Percentiles rank a stretch among this genome's conserved stretches.
Conservation (phyloP, 176 grass and related monocot genomes). For the Bolboschoenus planiculmis region DNA sequence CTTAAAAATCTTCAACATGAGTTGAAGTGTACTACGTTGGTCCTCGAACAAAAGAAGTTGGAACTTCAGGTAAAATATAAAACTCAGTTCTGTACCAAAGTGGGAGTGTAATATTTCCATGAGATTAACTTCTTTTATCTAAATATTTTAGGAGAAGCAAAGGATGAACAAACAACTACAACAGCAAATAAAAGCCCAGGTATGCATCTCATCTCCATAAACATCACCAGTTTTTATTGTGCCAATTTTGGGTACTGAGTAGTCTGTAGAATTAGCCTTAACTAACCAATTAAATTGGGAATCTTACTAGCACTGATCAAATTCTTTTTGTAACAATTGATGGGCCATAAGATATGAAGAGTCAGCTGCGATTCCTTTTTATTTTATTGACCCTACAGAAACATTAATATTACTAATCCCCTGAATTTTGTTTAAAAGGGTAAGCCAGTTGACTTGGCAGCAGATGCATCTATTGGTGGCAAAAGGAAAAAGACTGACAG, state of each 20-base stretch:
- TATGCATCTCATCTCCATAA: not conserved
- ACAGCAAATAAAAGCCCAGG: slow-evolving; percentile 8
- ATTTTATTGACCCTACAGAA: not conserved
- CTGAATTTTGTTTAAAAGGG: slow-evolving; percentile 5
- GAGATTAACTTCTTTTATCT: not conserved
- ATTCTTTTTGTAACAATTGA: not conserved
- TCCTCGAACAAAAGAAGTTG: slow-evolving; percentile 35
- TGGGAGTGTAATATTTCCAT: not conserved
- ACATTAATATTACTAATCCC: not conserved
- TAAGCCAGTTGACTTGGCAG: slow-evolving; percentile 5
- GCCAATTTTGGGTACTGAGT: not conserved
- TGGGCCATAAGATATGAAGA: not conserved
- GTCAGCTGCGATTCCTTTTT: not conserved
- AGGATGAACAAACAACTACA: slow-evolving; percentile 7
- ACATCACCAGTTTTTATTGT: not conserved
- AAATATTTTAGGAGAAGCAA: slow-evolving; percentile 14
- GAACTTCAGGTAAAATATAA: slow-evolving; percentile 31
- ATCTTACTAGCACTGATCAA: not conserved
- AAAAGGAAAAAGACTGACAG: slow-evolving; percentile 21
- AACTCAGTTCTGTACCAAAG: not conserved
- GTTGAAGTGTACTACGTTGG: slow-evolving; percentile 31
- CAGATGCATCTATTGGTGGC: slow-evolving; percentile 5
- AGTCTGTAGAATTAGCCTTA: not conserved
- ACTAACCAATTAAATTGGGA: not conserved
- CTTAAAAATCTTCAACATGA: slow-evolving; percentile 57